Evolutionary conservation across 1,284 basidiomycete genomes (phyloP), one percentile per base, ranked within the genome.

Genomic region (Cutaneotrichosporon sp.): DNA sequence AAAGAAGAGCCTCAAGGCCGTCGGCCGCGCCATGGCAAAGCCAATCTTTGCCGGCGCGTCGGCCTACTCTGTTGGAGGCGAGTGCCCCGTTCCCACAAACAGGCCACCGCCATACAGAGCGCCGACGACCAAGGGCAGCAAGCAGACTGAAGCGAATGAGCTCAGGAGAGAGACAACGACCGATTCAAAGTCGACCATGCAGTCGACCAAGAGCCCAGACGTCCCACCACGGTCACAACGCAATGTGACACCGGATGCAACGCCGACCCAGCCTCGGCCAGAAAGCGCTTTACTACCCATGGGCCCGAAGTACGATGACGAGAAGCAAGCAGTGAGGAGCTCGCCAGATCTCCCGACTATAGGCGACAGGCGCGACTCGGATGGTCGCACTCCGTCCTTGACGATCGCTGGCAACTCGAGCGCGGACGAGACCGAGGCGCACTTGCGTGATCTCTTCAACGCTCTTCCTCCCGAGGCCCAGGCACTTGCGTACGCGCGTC

Each of bases 391-490:
- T 30, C 26, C 26, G 26, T 30, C 26, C 10, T 10, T 30, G 7
- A 30, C 26, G 7, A 30, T 30, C 26, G 26, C 26, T 30, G 26
- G 26, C 26, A 30, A 30, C 18, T 45, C 43, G 17, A 10, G 14
- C 17, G 20, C 15, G 18, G 33, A 34, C 30, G 43, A 48, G 3
- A 23, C 15, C 10, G 50, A 51, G 14, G 44, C 38, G 12, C 30
- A 47, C 39, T 43, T 55, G 40, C 49, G 53, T 14, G 41, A 50
- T 7, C 37, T 55, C n/a, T 55, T 55, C 33, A 39, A 55, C 17
- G 49, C 49, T 14, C 54, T 55, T 15, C 54, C 54, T 7, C 46
- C 49, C 1, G 54, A 51, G 22, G 49, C 49, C 9, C 49, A 55
- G 37, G 49, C 46, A 13, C n/a, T 55, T 3, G 54, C 54, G 13